Conservation (phyloP, 352 stramenopile species). For the Pythium phragmiticola region DNA sequence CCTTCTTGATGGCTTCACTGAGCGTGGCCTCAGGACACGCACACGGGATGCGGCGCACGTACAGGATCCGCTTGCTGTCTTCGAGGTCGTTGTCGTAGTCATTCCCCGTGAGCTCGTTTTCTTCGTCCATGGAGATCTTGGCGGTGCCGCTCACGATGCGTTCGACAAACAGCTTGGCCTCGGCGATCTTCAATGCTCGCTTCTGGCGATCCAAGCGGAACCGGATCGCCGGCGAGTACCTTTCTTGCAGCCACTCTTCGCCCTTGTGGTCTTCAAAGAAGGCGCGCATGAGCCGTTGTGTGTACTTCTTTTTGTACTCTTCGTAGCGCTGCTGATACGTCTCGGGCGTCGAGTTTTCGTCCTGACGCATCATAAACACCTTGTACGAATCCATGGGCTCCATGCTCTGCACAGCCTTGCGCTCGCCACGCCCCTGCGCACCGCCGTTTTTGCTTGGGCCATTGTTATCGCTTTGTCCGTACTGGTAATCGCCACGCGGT, state of each 20-base stretch:
- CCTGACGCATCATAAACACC: slow-evolving; percentile 88
- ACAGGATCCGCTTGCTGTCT: slow-evolving; percentile 72
- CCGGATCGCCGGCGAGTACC: slow-evolving; percentile 77
- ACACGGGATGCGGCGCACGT: slow-evolving; percentile 79
- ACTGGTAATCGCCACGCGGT: slow-evolving; percentile 16
- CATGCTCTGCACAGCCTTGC: slow-evolving; percentile 40
- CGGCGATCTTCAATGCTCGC: slow-evolving; percentile 59
- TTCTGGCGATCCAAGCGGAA: slow-evolving; percentile 67
- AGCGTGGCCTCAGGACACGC: slow-evolving; percentile 66
- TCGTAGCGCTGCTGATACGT: slow-evolving; percentile 86
- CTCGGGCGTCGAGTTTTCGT: slow-evolving; percentile 75
- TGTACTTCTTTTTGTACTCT: slow-evolving; percentile 89
- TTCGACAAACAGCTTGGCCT: slow-evolving; percentile 76
- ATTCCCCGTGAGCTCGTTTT: slow-evolving; percentile 35
- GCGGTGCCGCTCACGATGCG: slow-evolving; percentile 49
- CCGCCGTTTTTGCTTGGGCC: slow-evolving; percentile 9
- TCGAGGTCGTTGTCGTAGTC: slow-evolving; percentile 82
- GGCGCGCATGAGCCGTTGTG: slow-evolving; percentile 70
- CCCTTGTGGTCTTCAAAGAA: slow-evolving; percentile 86
- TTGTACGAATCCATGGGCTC: slow-evolving; percentile 86
- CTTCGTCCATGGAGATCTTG: slow-evolving; percentile 69
- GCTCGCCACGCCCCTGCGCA: slow-evolving; percentile 24
- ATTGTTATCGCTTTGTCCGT: slow-evolving; percentile 6
- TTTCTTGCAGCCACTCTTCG: slow-evolving; percentile 86
- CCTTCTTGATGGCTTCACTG: slow-evolving; percentile 81